Evolutionary conservation across 306 rosid genomes (phyloP).

Genomic region (Medicago ruthenica): DNA sequence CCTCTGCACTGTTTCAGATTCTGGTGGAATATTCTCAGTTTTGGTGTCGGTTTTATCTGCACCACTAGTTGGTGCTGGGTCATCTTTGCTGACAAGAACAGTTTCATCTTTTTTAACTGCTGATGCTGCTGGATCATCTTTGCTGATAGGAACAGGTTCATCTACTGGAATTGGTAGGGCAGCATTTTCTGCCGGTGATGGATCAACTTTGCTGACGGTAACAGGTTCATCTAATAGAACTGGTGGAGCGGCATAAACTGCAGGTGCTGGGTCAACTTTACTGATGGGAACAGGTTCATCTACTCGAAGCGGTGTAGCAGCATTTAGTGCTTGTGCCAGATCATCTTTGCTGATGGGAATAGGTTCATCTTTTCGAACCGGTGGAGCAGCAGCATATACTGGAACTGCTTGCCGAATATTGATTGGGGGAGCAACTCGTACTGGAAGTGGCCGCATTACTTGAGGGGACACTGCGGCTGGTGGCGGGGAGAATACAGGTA

Average conservation of each 20-base stretch:
- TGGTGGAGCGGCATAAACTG: slow-evolving; percentile 63
- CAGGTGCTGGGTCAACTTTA: background rate
- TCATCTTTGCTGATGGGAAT: slow-evolving; percentile 19
- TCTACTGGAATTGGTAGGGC: slow-evolving; percentile 45
- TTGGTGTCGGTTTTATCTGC: slow-evolving; percentile 48
- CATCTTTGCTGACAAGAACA: background rate
- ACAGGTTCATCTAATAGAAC: background rate
- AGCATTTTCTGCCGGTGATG: background rate
- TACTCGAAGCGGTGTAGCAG: slow-evolving; percentile 29
- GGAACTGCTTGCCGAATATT: slow-evolving; percentile 82
- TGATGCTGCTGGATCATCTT: slow-evolving; percentile 20
- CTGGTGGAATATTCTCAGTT: slow-evolving; percentile 44
- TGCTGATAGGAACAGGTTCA: slow-evolving; percentile 21
- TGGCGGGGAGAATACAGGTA: slow-evolving; percentile 88
- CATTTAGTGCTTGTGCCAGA: slow-evolving; percentile 48
- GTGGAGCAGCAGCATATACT: slow-evolving; percentile 65
- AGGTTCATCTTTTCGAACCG: slow-evolving; percentile 41
- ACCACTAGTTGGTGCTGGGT: slow-evolving; percentile 8
- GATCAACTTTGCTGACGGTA: background rate
- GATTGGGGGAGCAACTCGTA: slow-evolving; percentile 77
- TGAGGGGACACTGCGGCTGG: slow-evolving; percentile 58
- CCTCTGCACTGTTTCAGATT: slow-evolving; percentile 53
- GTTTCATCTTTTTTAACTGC: background rate
- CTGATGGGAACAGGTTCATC: background rate
- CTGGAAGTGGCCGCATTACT: slow-evolving; percentile 54